phyloP scores from a whole-genome alignment of 83 land plant species.

The Thuja plicata region DNA sequence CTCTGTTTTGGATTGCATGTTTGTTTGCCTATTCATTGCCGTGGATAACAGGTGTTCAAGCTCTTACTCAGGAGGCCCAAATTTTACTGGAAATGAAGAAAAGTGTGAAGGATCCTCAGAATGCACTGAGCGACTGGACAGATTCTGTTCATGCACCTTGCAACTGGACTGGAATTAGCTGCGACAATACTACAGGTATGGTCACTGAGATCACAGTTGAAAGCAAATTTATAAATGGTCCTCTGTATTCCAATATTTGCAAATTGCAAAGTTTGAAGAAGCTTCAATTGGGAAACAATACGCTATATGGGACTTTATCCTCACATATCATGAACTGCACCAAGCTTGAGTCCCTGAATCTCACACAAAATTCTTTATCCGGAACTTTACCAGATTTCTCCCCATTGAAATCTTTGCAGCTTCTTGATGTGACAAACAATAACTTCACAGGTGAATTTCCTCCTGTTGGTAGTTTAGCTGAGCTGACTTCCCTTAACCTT shows the following conservation, averaged over 20 bases:
- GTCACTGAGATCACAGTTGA: conserved; percentile 33
- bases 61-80: background rate
- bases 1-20: background rate
- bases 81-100: background rate
- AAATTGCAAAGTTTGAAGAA: conserved; percentile 35
- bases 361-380: conserved; percentile 28
- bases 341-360: conserved; percentile 39
- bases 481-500: conserved; percentile 41
- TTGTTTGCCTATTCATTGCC: background rate
- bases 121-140: conserved; percentile 28
- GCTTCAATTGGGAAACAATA: conserved; percentile 29
- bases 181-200: conserved; percentile 34
- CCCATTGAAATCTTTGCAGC: conserved; percentile 22
- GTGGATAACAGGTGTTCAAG: background rate
- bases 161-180: conserved; percentile 42
- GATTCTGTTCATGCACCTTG: conserved; percentile 41
- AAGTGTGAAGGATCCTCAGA: conserved; percentile 24
- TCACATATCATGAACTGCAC: conserved; percentile 21
- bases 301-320: conserved; percentile 34
- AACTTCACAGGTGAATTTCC: conserved; percentile 49
- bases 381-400: conserved; percentile 58
- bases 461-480: conserved; percentile 40
- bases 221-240: conserved; percentile 41
- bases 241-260: conserved; percentile 42
- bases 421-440: conserved; percentile 46